Percentiles rank a stretch among this genome's conserved stretches.
These are phyloP conservation scores for Mycena venus DNA, from an alignment of 768 basidiomycete genomes.

Conservation along the genomic window DNA sequence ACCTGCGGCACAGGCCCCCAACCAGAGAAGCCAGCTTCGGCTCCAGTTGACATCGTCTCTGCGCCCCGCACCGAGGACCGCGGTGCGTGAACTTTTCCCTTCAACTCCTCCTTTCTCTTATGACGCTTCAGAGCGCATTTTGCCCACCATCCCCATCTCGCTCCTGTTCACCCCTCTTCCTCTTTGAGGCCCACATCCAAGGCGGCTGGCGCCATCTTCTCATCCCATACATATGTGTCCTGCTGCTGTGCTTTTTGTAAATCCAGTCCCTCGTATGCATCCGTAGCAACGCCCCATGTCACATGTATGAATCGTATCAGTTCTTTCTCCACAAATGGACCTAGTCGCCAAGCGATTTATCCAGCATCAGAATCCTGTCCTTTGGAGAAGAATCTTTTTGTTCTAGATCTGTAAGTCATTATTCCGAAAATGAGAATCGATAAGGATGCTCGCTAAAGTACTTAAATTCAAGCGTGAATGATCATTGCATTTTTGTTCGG, in stretches of 20 bases:
- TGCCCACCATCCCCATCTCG: neutral
- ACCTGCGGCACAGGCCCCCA: neutral
- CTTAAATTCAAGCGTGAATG: too few relatives aligned
- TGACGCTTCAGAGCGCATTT: neutral
- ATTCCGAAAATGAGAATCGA: too few relatives aligned
- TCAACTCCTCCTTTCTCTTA: neutral
- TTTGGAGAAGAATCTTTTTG: too few relatives aligned
- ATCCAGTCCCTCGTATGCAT: neutral
- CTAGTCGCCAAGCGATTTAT: neutral
- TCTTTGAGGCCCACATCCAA: conserved; percentile 6
- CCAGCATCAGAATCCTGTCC: too few relatives aligned
- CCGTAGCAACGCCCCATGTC: neutral
- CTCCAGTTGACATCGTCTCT: neutral
- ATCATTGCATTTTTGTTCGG: too few relatives aligned
- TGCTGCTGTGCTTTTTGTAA: neutral
- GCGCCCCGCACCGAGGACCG: neutral
- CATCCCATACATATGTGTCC: neutral
- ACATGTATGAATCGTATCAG: neutral
- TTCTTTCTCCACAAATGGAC: neutral
- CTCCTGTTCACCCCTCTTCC: conserved; percentile 9
- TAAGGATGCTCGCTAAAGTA: too few relatives aligned
- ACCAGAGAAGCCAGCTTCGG: neutral
- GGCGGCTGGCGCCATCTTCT: conserved; percentile 11
- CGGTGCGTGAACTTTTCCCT: neutral
- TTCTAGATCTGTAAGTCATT: too few relatives aligned